phyloP scores from a whole-genome alignment of 192 early-diverging fungal genomes.

The Backusella liffmaniae region DNA sequence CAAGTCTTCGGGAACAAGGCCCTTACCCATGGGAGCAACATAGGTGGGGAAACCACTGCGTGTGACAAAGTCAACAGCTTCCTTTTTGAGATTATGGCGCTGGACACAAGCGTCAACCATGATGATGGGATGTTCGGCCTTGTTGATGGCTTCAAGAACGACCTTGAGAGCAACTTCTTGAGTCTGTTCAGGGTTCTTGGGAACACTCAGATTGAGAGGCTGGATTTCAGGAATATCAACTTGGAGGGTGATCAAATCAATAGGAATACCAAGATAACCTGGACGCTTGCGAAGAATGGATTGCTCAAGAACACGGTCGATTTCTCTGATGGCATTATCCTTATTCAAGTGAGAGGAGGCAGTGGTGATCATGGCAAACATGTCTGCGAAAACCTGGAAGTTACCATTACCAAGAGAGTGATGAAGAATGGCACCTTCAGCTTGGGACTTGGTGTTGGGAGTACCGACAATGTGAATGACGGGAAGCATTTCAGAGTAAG shows the following conservation, averaged over 20 bases:
- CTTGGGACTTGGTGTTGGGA: conserved; percentile 44
- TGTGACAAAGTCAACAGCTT: conserved; percentile 29
- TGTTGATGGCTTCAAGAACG: conserved; percentile 29
- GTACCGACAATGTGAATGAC: conserved; percentile 55
- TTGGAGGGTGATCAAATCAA: conserved; percentile 38
- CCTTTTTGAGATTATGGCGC: conserved; percentile 22
- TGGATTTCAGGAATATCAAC: conserved; percentile 16
- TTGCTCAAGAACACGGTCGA: conserved; percentile 36
- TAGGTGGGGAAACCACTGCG: conserved; percentile 39
- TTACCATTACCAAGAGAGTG: conserved; percentile 56
- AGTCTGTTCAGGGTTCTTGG: conserved; percentile 32
- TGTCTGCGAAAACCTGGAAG: conserved; percentile 41
- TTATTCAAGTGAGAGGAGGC: conserved; percentile 35
- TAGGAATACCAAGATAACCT: conserved; percentile 45
- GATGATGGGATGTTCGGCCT: conserved; percentile 44
- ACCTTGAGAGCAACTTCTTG: conserved; percentile 33
- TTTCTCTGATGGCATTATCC: conserved; percentile 38
- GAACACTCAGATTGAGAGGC: conserved; percentile 22
- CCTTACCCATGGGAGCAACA: conserved; percentile 50
- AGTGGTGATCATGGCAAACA: conserved; percentile 43
- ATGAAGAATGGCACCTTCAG: conserved; percentile 45
- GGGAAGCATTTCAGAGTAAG: conserved; percentile 47
- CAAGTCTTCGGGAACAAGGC: conserved; percentile 33
- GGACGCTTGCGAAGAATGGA: conserved; percentile 2
- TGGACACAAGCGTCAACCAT: conserved; percentile 44